phyloP scores from a whole-genome alignment of 129 eudicot genomes.

The Artemisia tridentata region DNA sequence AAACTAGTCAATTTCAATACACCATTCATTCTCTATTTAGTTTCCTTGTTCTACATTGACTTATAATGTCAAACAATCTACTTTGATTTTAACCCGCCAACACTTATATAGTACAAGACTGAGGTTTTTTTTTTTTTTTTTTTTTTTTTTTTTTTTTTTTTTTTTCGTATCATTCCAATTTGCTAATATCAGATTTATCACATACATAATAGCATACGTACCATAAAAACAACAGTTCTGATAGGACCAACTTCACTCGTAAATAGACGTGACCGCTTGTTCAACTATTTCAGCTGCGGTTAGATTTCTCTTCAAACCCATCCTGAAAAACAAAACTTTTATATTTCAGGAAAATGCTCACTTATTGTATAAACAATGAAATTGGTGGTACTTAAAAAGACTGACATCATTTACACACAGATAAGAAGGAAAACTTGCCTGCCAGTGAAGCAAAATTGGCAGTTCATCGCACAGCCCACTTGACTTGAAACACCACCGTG shows the following conservation, averaged over 20 bases:
- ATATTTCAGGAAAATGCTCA: too few relatives aligned
- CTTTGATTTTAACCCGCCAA: too few relatives aligned
- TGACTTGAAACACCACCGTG: conserved; percentile 97
- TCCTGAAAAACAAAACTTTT: too few relatives aligned
- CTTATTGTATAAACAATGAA: background rate
- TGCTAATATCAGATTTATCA: background rate
- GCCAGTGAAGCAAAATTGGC: conserved; percentile 97
- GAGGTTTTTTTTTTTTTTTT: too few relatives aligned
- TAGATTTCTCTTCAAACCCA: too few relatives aligned
- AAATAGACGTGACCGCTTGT: conserved; percentile 74
- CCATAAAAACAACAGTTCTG: conserved; percentile 93
- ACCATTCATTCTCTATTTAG: too few relatives aligned
- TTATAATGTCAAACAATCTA: too few relatives aligned
- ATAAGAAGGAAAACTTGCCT: conserved; percentile 46
- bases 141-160: too few relatives aligned
- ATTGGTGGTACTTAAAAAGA: too few relatives aligned
- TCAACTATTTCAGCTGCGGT: conserved; percentile 93
- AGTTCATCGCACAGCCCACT: conserved; percentile 98
- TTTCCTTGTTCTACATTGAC: too few relatives aligned
- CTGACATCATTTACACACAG: too few relatives aligned
- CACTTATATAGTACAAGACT: too few relatives aligned
- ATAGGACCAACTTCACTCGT: conserved; percentile 66
- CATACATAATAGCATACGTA: conserved; percentile 22
- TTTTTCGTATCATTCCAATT: background rate
- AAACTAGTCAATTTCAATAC: background rate